Conservation (phyloP, 164 flowering plant species). For the Protea cynaroides region DNA sequence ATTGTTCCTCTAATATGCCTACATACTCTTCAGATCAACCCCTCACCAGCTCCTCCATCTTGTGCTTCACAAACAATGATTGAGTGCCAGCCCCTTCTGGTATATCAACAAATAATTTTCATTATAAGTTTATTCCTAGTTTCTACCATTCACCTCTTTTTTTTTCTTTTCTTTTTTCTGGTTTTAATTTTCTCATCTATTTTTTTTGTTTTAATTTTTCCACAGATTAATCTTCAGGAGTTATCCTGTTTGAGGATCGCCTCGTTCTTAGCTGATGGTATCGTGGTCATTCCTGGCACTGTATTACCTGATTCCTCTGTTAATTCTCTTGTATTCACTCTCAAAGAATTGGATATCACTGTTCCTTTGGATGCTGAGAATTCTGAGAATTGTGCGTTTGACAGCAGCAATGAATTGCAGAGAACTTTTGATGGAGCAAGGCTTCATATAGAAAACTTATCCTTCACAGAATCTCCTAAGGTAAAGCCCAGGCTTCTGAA, state of each 20-base stretch:
- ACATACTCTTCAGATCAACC: slow-evolving; percentile 72
- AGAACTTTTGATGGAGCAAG: slow-evolving; percentile 76
- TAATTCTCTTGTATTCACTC: slow-evolving; percentile 51
- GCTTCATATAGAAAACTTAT: slow-evolving; percentile 69
- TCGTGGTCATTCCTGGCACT: slow-evolving; percentile 67
- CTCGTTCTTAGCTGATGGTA: slow-evolving; percentile 91
- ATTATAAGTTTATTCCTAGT: too few species aligned
- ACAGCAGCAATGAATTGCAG: slow-evolving; percentile 12
- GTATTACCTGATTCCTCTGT: slow-evolving; percentile 82
- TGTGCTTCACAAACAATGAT: slow-evolving; percentile 80
- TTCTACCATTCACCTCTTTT: too few species aligned
- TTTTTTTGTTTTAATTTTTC: background rate
- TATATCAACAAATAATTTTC: slow-evolving; percentile 17
- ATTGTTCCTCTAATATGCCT: slow-evolving; percentile 63
- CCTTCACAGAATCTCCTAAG: slow-evolving; percentile 58
- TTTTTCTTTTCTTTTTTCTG: background rate
- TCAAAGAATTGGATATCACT: slow-evolving; percentile 67
- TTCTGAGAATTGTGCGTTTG: slow-evolving; percentile 11
- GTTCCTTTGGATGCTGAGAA: slow-evolving; percentile 51
- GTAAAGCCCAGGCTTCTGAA: slow-evolving; percentile 55
- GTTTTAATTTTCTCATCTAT: slow-evolving; percentile 1
- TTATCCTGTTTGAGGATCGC: slow-evolving; percentile 85
- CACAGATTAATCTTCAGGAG: slow-evolving; percentile 91
- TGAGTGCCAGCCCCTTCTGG: slow-evolving; percentile 84
- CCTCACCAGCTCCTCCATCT: slow-evolving; percentile 78